Conservation (phyloP, 805 yeast species). For the Wickerhamiella kurtzmanii region DNA sequence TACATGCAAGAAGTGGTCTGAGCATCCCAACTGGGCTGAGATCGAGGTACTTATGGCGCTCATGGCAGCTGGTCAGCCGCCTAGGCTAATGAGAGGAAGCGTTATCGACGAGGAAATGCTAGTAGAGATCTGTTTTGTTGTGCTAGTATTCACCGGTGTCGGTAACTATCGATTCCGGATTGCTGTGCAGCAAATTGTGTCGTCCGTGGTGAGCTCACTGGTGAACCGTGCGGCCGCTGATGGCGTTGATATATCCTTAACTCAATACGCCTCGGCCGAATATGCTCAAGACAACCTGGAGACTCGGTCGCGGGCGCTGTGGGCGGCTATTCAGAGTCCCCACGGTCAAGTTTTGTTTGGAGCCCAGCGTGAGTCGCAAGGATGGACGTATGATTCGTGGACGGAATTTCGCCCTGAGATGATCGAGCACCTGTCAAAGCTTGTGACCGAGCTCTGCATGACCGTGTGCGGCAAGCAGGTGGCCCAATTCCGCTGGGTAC, state of each 20-base stretch:
- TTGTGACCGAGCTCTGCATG: conserved; percentile 4
- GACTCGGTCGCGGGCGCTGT: conserved; percentile 2
- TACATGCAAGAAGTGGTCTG: conserved; percentile 1
- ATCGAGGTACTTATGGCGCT: conserved; percentile 3
- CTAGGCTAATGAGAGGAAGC: background rate
- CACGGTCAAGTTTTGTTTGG: conserved; percentile 2
- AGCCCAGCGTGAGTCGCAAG: conserved; percentile 3
- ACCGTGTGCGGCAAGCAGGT: conserved; percentile 1
- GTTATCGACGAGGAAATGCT: background rate
- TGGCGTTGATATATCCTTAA: background rate
- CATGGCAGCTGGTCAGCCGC: background rate
- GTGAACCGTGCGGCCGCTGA: background rate
- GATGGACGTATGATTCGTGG: background rate
- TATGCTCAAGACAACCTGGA: background rate
- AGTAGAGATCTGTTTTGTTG: background rate
- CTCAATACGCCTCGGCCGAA: background rate
- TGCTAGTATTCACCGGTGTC: conserved; percentile 3
- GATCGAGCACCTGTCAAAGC: conserved; percentile 3
- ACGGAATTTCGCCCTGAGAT: conserved; percentile 2
- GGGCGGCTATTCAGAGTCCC: conserved; percentile 3
- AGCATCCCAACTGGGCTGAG: conserved; percentile 7
- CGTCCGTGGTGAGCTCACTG: background rate
- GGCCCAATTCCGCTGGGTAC: background rate
- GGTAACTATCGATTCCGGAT: conserved; percentile 2
- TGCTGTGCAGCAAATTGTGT: conserved; percentile 1